A percentile compares a stretch with the other conserved stretches of the same genome.
phyloP scores from a whole-genome alignment of 202 grass and related monocot genomes.

The Zizania palustris region DNA sequence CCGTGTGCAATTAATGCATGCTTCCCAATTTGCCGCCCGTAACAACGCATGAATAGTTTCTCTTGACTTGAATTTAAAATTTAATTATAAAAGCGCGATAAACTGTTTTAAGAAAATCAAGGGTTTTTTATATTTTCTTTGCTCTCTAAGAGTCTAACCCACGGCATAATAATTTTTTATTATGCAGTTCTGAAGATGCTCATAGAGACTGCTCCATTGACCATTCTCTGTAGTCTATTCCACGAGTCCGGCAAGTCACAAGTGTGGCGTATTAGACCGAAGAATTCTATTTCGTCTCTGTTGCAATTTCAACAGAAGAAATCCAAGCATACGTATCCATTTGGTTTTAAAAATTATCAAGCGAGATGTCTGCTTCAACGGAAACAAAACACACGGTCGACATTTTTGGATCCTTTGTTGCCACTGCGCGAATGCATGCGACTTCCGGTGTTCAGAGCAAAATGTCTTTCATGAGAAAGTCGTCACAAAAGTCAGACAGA shows the following conservation, averaged over 20 bases:
- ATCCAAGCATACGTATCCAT: background rate
- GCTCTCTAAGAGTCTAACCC: too few species aligned
- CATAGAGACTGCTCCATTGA: too few species aligned
- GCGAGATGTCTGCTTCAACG: constrained; percentile 17
- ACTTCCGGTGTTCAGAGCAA: background rate
- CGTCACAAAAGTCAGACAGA: constrained; percentile 1
- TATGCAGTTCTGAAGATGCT: too few species aligned
- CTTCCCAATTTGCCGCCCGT: too few species aligned
- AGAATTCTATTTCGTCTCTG: constrained; percentile 6
- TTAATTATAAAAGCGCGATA: too few species aligned
- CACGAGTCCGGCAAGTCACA: background rate
- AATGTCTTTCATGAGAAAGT: background rate
- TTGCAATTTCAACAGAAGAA: background rate
- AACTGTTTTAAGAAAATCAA: too few species aligned
- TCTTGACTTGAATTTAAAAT: too few species aligned
- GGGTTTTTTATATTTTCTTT: too few species aligned
- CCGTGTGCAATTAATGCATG: too few species aligned
- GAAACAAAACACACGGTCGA: constrained; percentile 26
- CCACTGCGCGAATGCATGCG: background rate
- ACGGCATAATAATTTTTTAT: too few species aligned
- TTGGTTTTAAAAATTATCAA: background rate
- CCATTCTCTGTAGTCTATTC: background rate
- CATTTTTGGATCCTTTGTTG: background rate
- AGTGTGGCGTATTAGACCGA: background rate
- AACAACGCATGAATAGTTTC: too few species aligned